A percentile compares a stretch with the other conserved stretches of the same genome.
phyloP scores from a whole-genome alignment of 192 early-diverging fungal species.

The Gaertneriomyces semiglobifer region DNA sequence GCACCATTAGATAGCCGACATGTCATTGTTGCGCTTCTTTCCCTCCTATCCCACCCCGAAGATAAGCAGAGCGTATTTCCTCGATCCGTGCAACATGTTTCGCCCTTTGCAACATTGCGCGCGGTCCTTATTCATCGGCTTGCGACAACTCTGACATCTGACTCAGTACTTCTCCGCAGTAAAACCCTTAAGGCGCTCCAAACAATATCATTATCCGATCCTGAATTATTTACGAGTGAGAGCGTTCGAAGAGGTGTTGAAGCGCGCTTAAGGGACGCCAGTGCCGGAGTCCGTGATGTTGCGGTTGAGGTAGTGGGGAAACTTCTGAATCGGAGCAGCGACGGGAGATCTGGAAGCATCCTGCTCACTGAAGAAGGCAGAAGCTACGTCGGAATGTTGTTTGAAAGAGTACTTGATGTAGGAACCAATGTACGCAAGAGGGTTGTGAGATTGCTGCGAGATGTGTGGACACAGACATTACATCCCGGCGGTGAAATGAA shows the following conservation, averaged over 20 bases:
- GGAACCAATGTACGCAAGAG: slow-evolving; percentile 85
- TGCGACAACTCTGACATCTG: slow-evolving; percentile 57
- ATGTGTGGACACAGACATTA: slow-evolving; percentile 53
- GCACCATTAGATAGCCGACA: slow-evolving; percentile 14
- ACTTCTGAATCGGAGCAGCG: slow-evolving; percentile 72
- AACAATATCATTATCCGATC: slow-evolving; percentile 66
- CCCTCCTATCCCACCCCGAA: slow-evolving; percentile 8
- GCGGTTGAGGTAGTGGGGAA: slow-evolving; percentile 85
- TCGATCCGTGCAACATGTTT: not conserved
- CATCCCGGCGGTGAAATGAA: no score
- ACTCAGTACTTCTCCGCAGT: slow-evolving; percentile 66
- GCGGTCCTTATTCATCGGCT: slow-evolving; percentile 51
- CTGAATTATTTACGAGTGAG: slow-evolving; percentile 56
- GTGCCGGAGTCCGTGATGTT: slow-evolving; percentile 83
- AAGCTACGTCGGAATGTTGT: no score
- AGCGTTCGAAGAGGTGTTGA: slow-evolving; percentile 70
- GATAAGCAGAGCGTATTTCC: no score
- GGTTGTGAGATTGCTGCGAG: slow-evolving; percentile 71
- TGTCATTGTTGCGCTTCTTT: not conserved
- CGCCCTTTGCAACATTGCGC: not conserved
- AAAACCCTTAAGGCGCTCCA: slow-evolving; percentile 79
- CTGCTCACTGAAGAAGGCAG: no score
- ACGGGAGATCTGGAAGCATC: slow-evolving; percentile 65
- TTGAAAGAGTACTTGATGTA: slow-evolving; percentile 52
- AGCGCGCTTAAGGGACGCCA: slow-evolving; percentile 73